phyloP scores from a whole-genome alignment of 352 stramenopile species.

The Pythium rishiriense region DNA sequence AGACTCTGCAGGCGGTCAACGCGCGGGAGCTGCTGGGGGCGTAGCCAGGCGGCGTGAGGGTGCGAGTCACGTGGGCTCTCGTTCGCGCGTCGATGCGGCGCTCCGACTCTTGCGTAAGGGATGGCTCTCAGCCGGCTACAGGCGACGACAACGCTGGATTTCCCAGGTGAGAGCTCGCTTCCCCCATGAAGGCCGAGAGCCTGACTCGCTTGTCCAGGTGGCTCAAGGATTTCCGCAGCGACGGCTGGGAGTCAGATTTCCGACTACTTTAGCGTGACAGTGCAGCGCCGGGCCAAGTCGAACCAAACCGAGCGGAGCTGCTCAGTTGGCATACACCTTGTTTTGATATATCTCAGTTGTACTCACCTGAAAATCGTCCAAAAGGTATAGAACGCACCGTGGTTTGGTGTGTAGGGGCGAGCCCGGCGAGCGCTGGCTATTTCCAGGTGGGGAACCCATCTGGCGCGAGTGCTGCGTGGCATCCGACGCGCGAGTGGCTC shows the following conservation, averaged over 20 bases:
- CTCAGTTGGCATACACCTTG: neutral
- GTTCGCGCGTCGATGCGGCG: neutral
- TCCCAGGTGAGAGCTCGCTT: neutral
- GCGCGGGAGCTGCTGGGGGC: too few relatives aligned
- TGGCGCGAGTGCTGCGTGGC: slow-evolving; percentile 3
- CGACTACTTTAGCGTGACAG: neutral
- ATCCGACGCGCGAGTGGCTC: neutral
- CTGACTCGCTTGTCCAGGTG: neutral
- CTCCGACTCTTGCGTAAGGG: neutral
- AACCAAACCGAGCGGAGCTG: neutral
- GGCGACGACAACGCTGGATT: neutral
- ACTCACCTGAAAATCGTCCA: neutral
- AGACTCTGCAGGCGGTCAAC: neutral
- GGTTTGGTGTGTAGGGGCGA: slow-evolving; percentile 14
- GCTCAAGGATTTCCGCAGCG: neutral
- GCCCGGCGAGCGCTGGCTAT: slow-evolving; percentile 12
- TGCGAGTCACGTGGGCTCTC: neutral
- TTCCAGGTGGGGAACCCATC: slow-evolving; percentile 17
- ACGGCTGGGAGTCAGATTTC: neutral
- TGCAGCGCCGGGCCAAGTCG: neutral
- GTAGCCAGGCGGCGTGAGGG: too few relatives aligned
- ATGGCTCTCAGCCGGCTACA: neutral
- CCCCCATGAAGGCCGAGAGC: neutral
- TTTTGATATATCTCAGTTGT: neutral
- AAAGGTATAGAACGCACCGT: slow-evolving; percentile 4